Base-by-base conservation (phyloP, 306 rosid genomes). In the Castanopsis chinensis region DNA sequence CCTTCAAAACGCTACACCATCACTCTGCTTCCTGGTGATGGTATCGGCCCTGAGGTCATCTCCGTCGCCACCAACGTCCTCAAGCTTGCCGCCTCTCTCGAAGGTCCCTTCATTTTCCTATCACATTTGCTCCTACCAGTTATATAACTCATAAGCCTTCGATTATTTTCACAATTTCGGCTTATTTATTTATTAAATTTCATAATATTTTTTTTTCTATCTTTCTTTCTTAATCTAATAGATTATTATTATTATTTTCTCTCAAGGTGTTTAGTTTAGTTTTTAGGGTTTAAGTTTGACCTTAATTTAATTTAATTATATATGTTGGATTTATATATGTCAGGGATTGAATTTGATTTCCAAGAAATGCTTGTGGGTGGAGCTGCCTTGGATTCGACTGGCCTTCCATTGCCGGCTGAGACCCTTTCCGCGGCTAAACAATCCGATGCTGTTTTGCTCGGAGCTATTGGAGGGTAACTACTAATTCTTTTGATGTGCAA, bases 11-110 rank as follows among this genome's bases (percentile, higher is more conserved):
- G 92, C 25, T 92, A 91, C 87, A 30, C 79, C 32, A 83, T 95
- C 85, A 90, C 99, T 74, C 81, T 91, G 35, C 97, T 92, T 70
- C 98, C 97, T 10, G 98, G 99, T 53, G 98, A 95, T 67, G 99
- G 98, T 60, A 90, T 95, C 83, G 99, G 98, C 45, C 97, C 97
- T 1, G 99, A 94, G 77, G 93, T 94, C 25, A 83, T 90, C 74
- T 82, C 97, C 41, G 92, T 94, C 74, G 97, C 99, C 19, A 91
- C 86, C 78, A 88, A 90, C 60, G 95, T 94, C 71, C 97, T 92
- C 80, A 80, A 80, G 73, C 91, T 89, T 30, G 76, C 88, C 6
- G 95, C 92, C 37, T 85, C 96, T 41, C 69, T 91, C 13, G 91
- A 95, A 82, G 98, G 98, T 89, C 21, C 61, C 45, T 15, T 74